Evolutionary conservation across 2,329 filamentous ascomycete species (phyloP).

Genomic region (Clarireedia hainanense): DNA sequence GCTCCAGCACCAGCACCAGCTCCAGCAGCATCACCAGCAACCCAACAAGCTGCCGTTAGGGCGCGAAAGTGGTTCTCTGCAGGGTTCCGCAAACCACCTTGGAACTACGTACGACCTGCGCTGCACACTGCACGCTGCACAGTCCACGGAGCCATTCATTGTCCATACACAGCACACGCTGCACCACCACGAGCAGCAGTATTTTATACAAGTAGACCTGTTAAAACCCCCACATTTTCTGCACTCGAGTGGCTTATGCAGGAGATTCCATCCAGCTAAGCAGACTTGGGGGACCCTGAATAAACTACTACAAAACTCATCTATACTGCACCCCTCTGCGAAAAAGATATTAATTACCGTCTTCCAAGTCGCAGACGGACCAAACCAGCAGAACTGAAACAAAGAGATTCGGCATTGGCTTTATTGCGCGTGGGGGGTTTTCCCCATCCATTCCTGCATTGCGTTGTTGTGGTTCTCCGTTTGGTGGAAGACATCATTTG

Average conservation of each 20-base stretch:
- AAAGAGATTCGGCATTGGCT: conserved; percentile 8
- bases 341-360: conserved; percentile 4
- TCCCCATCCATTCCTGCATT: no score
- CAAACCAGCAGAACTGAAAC: conserved; percentile 21
- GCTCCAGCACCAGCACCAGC: no score
- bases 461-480: background rate
- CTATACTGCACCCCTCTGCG: background rate
- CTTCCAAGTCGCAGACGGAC: background rate
- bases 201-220: background rate
- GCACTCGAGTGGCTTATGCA: conserved; percentile 6
- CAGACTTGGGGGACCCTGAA: background rate
- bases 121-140: no score
- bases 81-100: background rate
- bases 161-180: no score
- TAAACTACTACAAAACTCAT: background rate
- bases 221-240: background rate
- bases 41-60: no score
- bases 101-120: background rate
- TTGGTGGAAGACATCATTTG: conserved; percentile 3
- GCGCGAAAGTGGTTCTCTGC: background rate
- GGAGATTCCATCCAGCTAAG: conserved; percentile 7
- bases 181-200: no score
- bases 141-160: no score
- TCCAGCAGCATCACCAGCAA: no score
- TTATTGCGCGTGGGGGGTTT: conserved; percentile 3